phyloP scores from a whole-genome alignment of 345 rosid species.

The Brassica incana region DNA sequence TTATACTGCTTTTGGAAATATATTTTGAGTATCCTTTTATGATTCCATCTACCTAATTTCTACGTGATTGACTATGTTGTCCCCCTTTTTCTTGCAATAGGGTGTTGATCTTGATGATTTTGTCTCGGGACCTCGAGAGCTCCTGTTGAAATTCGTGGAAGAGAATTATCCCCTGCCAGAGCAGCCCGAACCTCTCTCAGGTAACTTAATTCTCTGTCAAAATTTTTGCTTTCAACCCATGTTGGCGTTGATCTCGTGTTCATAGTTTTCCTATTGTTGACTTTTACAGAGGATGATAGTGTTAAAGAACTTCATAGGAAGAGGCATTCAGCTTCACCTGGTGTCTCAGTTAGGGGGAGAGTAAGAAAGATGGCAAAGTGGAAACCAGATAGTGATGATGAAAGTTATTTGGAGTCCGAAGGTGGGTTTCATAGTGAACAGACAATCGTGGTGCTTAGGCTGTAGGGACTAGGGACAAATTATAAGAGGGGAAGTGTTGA shows the following conservation, averaged over 20 bases:
- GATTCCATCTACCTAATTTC: constrained; percentile 14
- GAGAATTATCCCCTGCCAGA: constrained; percentile 97
- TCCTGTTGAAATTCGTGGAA: constrained; percentile 93
- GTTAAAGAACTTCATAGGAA: constrained; percentile 86
- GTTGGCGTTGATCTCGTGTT: constrained; percentile 21
- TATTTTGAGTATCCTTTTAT: constrained; percentile 3
- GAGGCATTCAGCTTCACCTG: constrained; percentile 89
- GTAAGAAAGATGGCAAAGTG: constrained; percentile 90
- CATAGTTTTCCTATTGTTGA: constrained; percentile 22
- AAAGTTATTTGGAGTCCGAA: constrained; percentile 81
- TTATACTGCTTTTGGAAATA: constrained; percentile 8
- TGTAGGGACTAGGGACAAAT: constrained; percentile 18
- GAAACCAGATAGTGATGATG: constrained; percentile 84
- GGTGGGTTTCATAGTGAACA: constrained; percentile 51
- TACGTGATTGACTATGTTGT: constrained; percentile 19
- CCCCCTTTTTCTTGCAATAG: constrained; percentile 40
- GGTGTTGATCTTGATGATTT: constrained; percentile 99
- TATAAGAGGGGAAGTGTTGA: constrained; percentile 5
- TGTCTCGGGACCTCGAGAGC: constrained; percentile 97
- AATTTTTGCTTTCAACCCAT: neutral
- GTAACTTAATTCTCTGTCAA: constrained; percentile 39
- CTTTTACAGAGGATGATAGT: constrained; percentile 72
- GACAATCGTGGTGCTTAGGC: constrained; percentile 21
- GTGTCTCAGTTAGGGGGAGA: constrained; percentile 87
- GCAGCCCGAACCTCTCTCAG: constrained; percentile 85